Evolutionary conservation across 106 monocot species (phyloP), one percentile per base, ranked within the genome.

Genomic region (Phalaenopsis aphrodite): DNA sequence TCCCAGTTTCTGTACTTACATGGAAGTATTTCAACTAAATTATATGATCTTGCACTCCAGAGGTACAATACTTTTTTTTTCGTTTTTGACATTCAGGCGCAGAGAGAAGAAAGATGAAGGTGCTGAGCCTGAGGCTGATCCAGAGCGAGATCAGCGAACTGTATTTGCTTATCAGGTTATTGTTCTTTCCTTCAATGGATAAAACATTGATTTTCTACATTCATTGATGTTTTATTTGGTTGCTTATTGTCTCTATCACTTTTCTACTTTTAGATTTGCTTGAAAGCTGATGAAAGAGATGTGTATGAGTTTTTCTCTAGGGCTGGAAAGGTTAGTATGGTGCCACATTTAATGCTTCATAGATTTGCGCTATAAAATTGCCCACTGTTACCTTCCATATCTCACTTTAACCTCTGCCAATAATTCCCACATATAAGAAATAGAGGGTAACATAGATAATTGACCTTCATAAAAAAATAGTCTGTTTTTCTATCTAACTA

Each of bases 221-320:
- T 2, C 30, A n/a, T 76, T 56, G 12, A 36, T 39, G 39, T 12
- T 38, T 1, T 38, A 10, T 12, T 69, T 69, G 39, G 39, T 8
- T 71, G 15, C 74, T 79, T 39, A 72, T 56, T 69, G 23, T 19
- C 52, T 78, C 81, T 39, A 36, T 8, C 52, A 52, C 21, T 1
- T 36, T 18, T 14, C 3, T 78, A 46, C 72, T 77, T 49, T 38
- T 83, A 96, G 96, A 89, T 96, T 47, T 87, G 82, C 79, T 87
- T 96, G 82, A 96, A 90, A 85, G 93, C 96, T 38, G 91, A 96
- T 85, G 96, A 96, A 88, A 84, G 96, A 86, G 93, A 96, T 75
- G 91, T 96, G 15, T 96, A 93, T 82, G 96, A 96, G 24, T 96
- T 96, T 72, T 96, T 96, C 77, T 96, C 96, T 30, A 91, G 90